Evolutionary conservation across 2,329 filamentous ascomycete species (phyloP).

Genomic region (Teratosphaeria epicoccoides): DNA sequence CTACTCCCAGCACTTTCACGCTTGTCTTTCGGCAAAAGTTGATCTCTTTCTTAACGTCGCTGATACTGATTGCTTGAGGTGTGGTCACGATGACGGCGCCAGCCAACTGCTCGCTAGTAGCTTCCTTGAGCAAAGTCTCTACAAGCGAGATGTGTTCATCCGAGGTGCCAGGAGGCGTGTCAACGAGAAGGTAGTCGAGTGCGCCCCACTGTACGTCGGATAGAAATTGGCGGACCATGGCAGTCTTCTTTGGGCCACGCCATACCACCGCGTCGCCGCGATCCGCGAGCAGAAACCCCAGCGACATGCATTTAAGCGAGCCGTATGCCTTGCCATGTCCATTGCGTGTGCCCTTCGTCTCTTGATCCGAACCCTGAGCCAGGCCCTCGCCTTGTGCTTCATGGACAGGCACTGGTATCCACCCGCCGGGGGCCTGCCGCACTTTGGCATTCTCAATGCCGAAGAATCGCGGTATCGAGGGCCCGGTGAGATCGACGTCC

Average conservation of each 20-base stretch:
- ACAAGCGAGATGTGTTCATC: conserved; percentile 95
- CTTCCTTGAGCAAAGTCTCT: conserved; percentile 46
- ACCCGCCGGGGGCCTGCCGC: conserved; percentile 79
- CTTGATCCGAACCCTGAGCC: not conserved
- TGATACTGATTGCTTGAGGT: conserved; percentile 84
- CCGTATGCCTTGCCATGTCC: conserved; percentile 31
- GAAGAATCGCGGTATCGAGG: conserved; percentile 91
- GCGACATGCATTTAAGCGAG: conserved; percentile 72
- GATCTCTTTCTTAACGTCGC: conserved; percentile 87
- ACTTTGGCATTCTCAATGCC: conserved; percentile 83
- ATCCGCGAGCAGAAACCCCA: conserved; percentile 77
- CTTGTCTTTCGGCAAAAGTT: conserved; percentile 85
- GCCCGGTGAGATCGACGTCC: conserved; percentile 90
- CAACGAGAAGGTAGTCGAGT: conserved; percentile 85
- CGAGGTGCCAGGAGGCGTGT: conserved; percentile 90
- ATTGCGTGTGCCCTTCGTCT: conserved; percentile 2
- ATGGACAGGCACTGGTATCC: conserved; percentile 83
- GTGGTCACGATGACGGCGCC: conserved; percentile 94
- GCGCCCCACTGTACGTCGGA: conserved; percentile 81
- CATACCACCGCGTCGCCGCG: conserved; percentile 90
- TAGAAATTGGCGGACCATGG: conserved; percentile 95
- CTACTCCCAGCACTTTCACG: conserved; percentile 70
- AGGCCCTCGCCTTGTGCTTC: conserved; percentile 31
- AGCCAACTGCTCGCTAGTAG: conserved; percentile 54
- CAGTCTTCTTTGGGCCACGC: conserved; percentile 96